Base-by-base conservation (phyloP, 352 stramenopile species). In the Elongisporangium senticosum region DNA sequence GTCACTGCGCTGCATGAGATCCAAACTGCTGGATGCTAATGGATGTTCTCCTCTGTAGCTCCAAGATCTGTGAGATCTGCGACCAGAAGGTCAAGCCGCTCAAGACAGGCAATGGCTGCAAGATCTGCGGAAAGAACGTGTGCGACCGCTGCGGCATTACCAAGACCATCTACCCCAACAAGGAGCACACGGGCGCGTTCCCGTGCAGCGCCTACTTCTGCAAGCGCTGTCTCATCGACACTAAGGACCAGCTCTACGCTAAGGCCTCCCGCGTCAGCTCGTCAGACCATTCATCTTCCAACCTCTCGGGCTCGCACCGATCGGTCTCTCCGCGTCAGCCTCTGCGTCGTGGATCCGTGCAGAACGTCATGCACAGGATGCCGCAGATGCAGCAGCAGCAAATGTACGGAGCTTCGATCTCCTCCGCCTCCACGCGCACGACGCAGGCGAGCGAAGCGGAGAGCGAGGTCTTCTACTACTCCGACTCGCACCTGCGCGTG, bases 91-190 rank as follows among this genome's bases (percentile, higher is more conserved):
- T 88, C 28, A 83, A 75, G 56, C 56, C 69, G 51, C 51, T 75
- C 19, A 85, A 85, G 49, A 63, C 59, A 11, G 70, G 70, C 22
- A 71, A 86, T 56, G 76, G 75, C 58, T 88, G 78, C 68, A 86
- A 86, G 63, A 79, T 77, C 54, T 88, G 78, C 24, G 69, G 78
- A 59, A 86, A 86, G 72, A 85, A 82, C 55, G 75, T 88, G 48
- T 88, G 75, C 60, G 76, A 88, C 33, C 75, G 75, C 19, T 88
- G 78, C 55, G 72, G 76, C 26, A 72, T 85, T 60, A 73, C 64
- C 49, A 83, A 86, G 55, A 60, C 75, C 24, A 75, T 86, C 40
- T 88, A 85, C 48, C 76, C 78, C 37, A 71, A 64, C 7, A 73
- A 71, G 58, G 33, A 43, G 33, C 61, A 73, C 51, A 79, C 73